Evolutionary conservation across 805 yeast species (phyloP), one percentile per base, ranked within the genome.

Genomic region (Barnettozyma populi): DNA sequence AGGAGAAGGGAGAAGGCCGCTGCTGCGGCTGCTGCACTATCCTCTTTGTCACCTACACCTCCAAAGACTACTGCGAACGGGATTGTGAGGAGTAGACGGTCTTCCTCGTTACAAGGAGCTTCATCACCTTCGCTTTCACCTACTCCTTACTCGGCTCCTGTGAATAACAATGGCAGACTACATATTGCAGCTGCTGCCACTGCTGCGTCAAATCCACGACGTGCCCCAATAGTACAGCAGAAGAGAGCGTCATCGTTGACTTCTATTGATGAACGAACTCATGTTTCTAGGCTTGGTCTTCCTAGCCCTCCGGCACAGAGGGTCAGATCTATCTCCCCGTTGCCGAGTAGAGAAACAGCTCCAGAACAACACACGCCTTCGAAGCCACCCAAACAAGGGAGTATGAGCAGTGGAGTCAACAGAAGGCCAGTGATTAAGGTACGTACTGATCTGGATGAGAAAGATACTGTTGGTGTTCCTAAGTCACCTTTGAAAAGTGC

Each of bases 1-100:
- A 51, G 57, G 44, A 51, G 63, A 47, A 62, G 59, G 40, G 60
- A 55, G 37, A 47, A 40, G 38, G 49, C 53, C 0, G 53, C 51
- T 24, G 35, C 45, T 8, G 53, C 54, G 2, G 49, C 49, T 11
- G 43, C 51, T 10, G 23, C 47, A 9, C 25, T 47, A 4, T 18
- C 41, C 14, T 16, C 48, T 10, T 16, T 35, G 10, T 20, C 47
- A 25, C 36, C 38, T 23, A 29, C 50, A 11, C 45, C 55, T 9
- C 49, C 55, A 2, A 27, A 18, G 24, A 9, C 3, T 16, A 14
- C 16, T 7, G 7, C 51, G 21, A 31, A 24, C 18, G 37, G 29
- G n/a, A 19, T 13, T 8, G 41, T 13, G 27, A 14, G 9, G 16
- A 37, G 41, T 21, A 20, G 41, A 23, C 41, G 41, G 16, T 5